Evolutionary conservation across 1,284 basidiomycete genomes (phyloP), one percentile per base, ranked within the genome.

Genomic region (Melampsora abietis-canadensis): DNA sequence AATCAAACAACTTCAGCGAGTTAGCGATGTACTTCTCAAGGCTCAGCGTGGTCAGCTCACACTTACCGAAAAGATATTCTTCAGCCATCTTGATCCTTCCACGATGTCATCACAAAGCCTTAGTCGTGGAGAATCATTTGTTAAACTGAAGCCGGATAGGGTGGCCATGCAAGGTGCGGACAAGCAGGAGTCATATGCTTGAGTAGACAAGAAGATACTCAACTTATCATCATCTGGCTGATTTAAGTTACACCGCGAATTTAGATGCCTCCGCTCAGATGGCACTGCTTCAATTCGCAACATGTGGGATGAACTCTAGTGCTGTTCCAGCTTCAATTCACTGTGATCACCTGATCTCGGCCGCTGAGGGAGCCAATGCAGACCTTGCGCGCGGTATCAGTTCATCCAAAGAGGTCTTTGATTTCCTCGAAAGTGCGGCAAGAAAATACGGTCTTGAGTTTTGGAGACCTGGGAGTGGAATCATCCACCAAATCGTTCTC

Each of bases 401-500:
- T 1, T 44, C 59, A 21, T 44, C 44, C 82, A 88, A 92, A 84
- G 96, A 99, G 82, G 95, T 99, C 27, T 99, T 98, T 81, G 92
- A 98, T 80, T 99, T 99, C 83, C 85, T 99, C 76, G 90, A 96
- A 82, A 95, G 92, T 77, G 96, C 96, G 21, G 89, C 91, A 47
- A 87, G 87, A 79, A 98, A 98, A 84, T 98, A 98, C 83, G 96
- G 87, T 75, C 86, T 87, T 79, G 86, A 86, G 78, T 84, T 81
- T 76, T 65, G 31, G 51, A 66, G 82, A 94, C 97, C 83, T 98
- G 96, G 96, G 54, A 81, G 79, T 66, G 81, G 82, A 63, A 94
- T 94, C 78, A 94, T 99, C 77, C 96, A 99, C 83, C 96, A 98
- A 82, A 97, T 98, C 77, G 96, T 99, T 8, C 86, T 99, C 66